Percentiles rank a stretch among this genome's conserved stretches.
Conservation (phyloP, 2,329 filamentous ascomycete genomes). For the Helminthosporium solani region DNA sequence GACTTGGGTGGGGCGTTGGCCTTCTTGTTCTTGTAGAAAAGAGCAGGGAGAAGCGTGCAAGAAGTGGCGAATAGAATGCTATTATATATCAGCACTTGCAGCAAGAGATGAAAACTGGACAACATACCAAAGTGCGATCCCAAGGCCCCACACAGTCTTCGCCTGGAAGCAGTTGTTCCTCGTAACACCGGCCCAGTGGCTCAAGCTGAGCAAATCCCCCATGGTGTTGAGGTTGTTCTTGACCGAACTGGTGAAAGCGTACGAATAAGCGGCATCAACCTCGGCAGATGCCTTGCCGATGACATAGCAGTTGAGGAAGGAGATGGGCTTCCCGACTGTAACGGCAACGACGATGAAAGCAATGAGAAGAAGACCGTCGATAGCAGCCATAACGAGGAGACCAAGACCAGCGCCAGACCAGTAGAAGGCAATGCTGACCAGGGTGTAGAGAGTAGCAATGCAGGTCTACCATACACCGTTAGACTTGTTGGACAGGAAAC, state of each 20-base stretch:
- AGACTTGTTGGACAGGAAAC: slow-evolving; percentile 12
- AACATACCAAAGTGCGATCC: slow-evolving; percentile 70
- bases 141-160: slow-evolving; percentile 84
- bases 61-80: slow-evolving; percentile 51
- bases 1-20: slow-evolving; percentile 39
- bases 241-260: slow-evolving; percentile 56
- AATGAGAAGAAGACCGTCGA: slow-evolving; percentile 71
- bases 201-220: slow-evolving; percentile 53
- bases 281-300: slow-evolving; percentile 51
- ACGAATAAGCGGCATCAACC: slow-evolving; percentile 50
- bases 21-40: slow-evolving; percentile 54
- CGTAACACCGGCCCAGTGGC: slow-evolving; percentile 60
- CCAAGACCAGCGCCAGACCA: slow-evolving; percentile 77
- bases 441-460: slow-evolving; percentile 75
- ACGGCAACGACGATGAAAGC: slow-evolving; percentile 76
- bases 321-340: slow-evolving; percentile 76
- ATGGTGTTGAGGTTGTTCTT: slow-evolving; percentile 54
- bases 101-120: no score
- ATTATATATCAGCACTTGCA: slow-evolving; percentile 12
- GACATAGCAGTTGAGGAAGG: slow-evolving; percentile 69
- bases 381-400: slow-evolving; percentile 67
- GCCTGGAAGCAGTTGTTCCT: slow-evolving; percentile 74
- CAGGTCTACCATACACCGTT: slow-evolving; percentile 60
- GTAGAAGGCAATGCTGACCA: slow-evolving; percentile 70
- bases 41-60: slow-evolving; percentile 47